Evolutionary conservation across 169 alveolate species (phyloP), one percentile per base, ranked within the genome.

Genomic region (Plasmodium vivax): DNA sequence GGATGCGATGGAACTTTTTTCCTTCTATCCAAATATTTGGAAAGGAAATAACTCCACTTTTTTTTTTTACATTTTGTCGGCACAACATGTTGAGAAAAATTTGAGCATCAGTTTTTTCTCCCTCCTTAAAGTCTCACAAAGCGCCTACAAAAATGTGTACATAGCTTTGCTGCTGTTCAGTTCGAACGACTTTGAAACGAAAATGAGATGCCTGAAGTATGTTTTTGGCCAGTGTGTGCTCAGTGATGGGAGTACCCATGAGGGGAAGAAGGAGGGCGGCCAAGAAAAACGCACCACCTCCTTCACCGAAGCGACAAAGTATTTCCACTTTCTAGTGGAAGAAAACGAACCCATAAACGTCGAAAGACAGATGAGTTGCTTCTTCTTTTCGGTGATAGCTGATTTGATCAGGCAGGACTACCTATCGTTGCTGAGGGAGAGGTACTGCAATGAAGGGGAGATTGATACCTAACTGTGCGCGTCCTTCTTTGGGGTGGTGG

Each of bases 11-110:
- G 43, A 85, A 74, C 71, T 85, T 14, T 85, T 85, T 85, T 73
- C 93, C 8, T 85, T 36, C 45, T 85, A 74, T 34, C 93, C 93
- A 14, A 62, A 85, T 32, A 85, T 85, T 74, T 85, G 93, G 93
- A 85, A 85, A 74, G 93, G 93, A 30, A 47, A 73, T 23, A 85
- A 85, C 79, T 85, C 93, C 7, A 32, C 62, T 85, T 74, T 85
- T 47, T 85, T 85, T 74, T 85, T 85, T 85, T 85, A 85, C 79
- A 85, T 85, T n/a, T 84, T 84, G 51, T 23, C 72, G 34, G 23
- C 54, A 9, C 85, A 74, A 6, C 62, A 85, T 85, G 93, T 74
- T 9, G 84, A 85, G 27, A 75, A 51, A 73, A 85, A 73, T 73
- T 85, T 85, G 62, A 85, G 14, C 3, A 74, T 12, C 36, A 85